phyloP scores from a whole-genome alignment of 495 filamentous ascomycete species.

The Hypoxylon crocopeplum region DNA sequence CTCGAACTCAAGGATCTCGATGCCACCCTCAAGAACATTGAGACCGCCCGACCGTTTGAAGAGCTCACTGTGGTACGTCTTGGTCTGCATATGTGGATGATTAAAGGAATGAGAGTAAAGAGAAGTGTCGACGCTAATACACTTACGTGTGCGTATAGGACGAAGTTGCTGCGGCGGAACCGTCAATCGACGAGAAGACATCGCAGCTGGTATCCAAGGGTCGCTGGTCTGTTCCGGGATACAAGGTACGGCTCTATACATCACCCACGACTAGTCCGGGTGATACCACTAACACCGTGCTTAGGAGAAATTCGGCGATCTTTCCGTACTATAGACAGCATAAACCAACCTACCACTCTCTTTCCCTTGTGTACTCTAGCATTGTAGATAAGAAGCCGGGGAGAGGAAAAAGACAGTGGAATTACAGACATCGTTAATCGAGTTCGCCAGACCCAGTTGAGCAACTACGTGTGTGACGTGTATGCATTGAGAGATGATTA shows the following conservation, averaged over 20 bases:
- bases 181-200: conserved; percentile 95
- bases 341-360: conserved; percentile 21
- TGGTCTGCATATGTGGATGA: not conserved
- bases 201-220: conserved; percentile 91
- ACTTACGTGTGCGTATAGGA: conserved; percentile 63
- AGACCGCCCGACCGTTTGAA: conserved; percentile 93
- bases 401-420: conserved; percentile 38
- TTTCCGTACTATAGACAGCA: conserved; percentile 79
- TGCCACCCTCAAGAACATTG: conserved; percentile 95
- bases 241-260: conserved; percentile 78
- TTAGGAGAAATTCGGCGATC: conserved; percentile 98
- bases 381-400: conserved; percentile 58
- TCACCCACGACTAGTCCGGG: conserved; percentile 3
- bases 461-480: conserved; percentile 1
- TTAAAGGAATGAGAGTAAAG: not conserved
- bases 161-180: conserved; percentile 89
- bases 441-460: not conserved
- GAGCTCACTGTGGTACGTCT: conserved; percentile 94
- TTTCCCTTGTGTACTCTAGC: conserved; percentile 66
- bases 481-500: not conserved
- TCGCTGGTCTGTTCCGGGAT: conserved; percentile 95
- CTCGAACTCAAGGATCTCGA: conserved; percentile 88
- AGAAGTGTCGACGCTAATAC: conserved; percentile 21
- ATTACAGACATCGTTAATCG: conserved; percentile 38
- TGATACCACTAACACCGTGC: conserved; percentile 15